Evolutionary conservation across 2,329 filamentous ascomycete species (phyloP), one percentile per base, ranked within the genome.

Genomic region (Madurella fahalii): DNA sequence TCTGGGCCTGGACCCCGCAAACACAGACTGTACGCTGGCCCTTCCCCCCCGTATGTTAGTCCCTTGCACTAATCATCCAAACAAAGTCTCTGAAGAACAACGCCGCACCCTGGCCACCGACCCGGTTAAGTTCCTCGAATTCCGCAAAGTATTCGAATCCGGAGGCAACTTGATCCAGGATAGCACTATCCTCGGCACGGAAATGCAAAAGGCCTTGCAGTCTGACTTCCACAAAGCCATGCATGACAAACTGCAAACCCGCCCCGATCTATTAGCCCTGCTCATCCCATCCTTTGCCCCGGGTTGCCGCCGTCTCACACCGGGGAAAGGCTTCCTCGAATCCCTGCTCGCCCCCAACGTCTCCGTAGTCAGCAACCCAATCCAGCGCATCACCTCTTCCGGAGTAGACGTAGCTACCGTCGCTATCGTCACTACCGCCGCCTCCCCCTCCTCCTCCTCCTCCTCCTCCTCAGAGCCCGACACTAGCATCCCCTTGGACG

Each of bases 241-340:
- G 75, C 65, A 64, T 40, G 54, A 69, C 49, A 69, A 71, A 1
- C 69, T 79, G 9, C 57, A 67, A 16, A 61, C 67, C 40, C 75
- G 76, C 40, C 75, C 77, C 0, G 73, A 74, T 57, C 73, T 77
- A 43, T 68, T 71, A 32, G 64, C 72, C 9, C 68, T 69, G 34
- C 68, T 78, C 31, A 70, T 75, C 47, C 76, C 76, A 0, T 67
- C 68, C 42, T 76, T 76, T 57, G 68, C 70, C 1, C 67, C 74
- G 3, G 73, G 74, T n/a, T 77, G 74, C 62, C 71, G 72, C 37
- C 74, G 74, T 48, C 62, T 72, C 12, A 78, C 75, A 1, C 76
- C 74, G 2, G 76, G 75, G 1, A 69, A 67, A 9, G 75, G 75
- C 9, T 78, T 77, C 56, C 71, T 78, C 32, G 74, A 77, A 49